Conservation (phyloP, 2,329 filamentous ascomycete species). For the Arthrobotrys sphaeroides region DNA sequence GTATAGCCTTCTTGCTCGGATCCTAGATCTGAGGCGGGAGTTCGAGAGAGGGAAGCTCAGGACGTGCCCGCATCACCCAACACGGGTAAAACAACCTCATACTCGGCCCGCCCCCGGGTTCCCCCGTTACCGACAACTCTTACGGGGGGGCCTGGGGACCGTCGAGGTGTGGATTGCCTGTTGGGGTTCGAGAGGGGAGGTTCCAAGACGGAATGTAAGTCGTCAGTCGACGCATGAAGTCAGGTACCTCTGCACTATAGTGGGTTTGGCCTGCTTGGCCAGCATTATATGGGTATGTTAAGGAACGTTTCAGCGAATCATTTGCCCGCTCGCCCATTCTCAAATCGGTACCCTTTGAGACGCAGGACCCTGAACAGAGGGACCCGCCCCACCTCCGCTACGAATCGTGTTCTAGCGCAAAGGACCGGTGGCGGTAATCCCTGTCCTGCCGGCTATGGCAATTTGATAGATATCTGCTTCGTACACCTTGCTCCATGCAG, state of each 20-base stretch:
- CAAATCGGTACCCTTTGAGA: background rate
- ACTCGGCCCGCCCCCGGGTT: slow-evolving; percentile 12
- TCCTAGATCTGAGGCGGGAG: slow-evolving; percentile 9
- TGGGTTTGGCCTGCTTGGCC: background rate
- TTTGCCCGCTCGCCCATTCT: background rate
- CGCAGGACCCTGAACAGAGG: background rate
- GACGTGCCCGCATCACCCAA: slow-evolving; percentile 18
- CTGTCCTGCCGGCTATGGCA: background rate
- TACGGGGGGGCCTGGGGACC: slow-evolving; percentile 8
- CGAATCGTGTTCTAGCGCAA: slow-evolving; percentile 33
- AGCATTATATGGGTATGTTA: background rate
- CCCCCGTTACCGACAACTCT: background rate
- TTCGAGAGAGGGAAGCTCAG: slow-evolving; percentile 44
- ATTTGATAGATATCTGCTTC: background rate
- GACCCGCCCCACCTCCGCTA: slow-evolving; percentile 16
- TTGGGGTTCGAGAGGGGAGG: slow-evolving; percentile 29
- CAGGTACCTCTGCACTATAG: slow-evolving; percentile 7
- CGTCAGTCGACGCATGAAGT: background rate
- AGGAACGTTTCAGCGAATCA: background rate
- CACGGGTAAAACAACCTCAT: slow-evolving; percentile 42
- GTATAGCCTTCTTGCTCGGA: slow-evolving; percentile 34
- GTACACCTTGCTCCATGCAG: background rate
- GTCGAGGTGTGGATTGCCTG: slow-evolving; percentile 49
- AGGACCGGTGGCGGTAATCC: slow-evolving; percentile 20
- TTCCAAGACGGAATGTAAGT: background rate